Evolutionary conservation across 768 basidiomycete genomes (phyloP).

Genomic region (Brasilioporus rufonigricans): DNA sequence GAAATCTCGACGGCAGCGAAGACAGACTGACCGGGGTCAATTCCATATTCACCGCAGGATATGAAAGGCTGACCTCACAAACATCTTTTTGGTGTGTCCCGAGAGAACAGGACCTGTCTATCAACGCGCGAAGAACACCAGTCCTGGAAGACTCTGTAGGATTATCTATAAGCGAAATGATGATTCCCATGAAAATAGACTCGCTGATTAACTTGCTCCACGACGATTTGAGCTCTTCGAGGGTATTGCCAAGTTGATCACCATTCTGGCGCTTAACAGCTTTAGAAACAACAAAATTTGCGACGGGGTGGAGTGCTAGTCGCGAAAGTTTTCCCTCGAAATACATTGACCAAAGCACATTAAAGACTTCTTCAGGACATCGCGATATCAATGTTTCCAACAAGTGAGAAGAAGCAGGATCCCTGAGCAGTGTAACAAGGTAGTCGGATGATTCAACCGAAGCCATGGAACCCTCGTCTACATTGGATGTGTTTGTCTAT

Average conservation of each 20-base stretch:
- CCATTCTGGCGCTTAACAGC: conserved; percentile 63
- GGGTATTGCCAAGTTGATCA: conserved; percentile 51
- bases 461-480: conserved; percentile 39
- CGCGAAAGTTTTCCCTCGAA: conserved; percentile 70
- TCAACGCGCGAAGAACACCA: conserved; percentile 72
- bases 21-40: conserved; percentile 47
- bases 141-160: conserved; percentile 61
- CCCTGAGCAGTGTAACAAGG: conserved; percentile 76
- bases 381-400: conserved; percentile 75
- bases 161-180: conserved; percentile 1
- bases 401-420: conserved; percentile 86
- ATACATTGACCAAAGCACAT: conserved; percentile 72
- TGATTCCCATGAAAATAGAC: conserved; percentile 28
- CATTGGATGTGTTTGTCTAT: conserved; percentile 1
- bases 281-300: conserved; percentile 90
- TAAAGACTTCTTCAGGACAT: conserved; percentile 61
- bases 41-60: background rate
- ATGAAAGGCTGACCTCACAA: conserved; percentile 48
- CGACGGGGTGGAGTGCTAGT: conserved; percentile 83
- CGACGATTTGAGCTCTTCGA: conserved; percentile 55
- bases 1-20: conserved; percentile 57
- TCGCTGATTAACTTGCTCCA: conserved; percentile 69
- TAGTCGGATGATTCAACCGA: conserved; percentile 67
- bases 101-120: conserved; percentile 63
- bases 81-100: conserved; percentile 47